Evolutionary conservation across 2,329 filamentous ascomycete genomes (phyloP).

Genomic region (Botryotinia calthae): DNA sequence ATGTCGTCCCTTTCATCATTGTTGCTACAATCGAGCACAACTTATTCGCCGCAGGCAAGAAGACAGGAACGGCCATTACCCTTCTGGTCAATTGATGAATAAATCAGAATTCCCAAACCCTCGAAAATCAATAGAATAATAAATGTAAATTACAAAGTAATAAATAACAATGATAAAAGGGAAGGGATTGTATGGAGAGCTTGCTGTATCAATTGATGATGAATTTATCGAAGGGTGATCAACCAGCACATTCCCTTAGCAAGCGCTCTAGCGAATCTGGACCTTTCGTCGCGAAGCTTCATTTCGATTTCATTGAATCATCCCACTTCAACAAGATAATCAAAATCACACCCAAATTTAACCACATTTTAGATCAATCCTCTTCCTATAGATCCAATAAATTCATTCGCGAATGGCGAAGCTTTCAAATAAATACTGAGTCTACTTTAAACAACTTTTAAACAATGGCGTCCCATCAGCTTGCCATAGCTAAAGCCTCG

Average conservation of each 20-base stretch:
- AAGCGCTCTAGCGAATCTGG: slow-evolving; percentile 12
- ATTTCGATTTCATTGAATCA: slow-evolving; percentile 8
- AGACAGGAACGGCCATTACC: neutral
- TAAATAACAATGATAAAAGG: neutral
- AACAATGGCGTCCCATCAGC: slow-evolving; percentile 64
- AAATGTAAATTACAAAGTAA: neutral
- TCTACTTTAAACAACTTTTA: neutral
- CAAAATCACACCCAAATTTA: neutral
- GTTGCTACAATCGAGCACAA: neutral
- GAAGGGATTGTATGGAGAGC: neutral
- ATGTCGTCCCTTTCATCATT: neutral
- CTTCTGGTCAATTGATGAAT: neutral
- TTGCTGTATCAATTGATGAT: neutral
- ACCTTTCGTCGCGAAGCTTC: neutral
- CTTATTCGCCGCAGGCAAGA: neutral
- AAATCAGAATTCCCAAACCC: neutral
- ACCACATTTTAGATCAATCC: neutral
- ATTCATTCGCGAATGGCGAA: neutral
- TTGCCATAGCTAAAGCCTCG: slow-evolving; percentile 77
- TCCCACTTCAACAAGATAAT: slow-evolving; percentile 7
- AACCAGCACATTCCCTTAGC: neutral
- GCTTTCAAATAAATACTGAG: neutral
- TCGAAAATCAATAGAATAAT: neutral
- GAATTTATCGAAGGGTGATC: neutral
- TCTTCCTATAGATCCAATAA: neutral